Conservation (phyloP, 106 monocot species). For the Apostasia shenzhenica region DNA sequence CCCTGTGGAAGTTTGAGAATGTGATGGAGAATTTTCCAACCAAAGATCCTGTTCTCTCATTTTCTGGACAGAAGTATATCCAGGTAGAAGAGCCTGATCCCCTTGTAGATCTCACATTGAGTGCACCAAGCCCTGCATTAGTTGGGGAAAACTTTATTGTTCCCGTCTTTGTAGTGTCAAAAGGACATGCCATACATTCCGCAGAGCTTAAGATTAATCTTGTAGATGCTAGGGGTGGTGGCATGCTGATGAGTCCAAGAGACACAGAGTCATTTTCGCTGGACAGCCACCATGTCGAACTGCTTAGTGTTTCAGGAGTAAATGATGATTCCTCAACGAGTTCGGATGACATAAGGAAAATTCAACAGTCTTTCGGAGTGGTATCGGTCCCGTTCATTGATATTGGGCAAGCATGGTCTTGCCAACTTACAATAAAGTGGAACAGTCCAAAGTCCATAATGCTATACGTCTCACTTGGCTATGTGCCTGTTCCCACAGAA, state of each 20-base stretch:
- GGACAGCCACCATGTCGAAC: constrained; percentile 73
- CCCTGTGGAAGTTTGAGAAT: constrained; percentile 82
- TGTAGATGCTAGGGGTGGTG: constrained; percentile 87
- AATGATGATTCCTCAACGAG: constrained; percentile 36
- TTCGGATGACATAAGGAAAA: constrained; percentile 54
- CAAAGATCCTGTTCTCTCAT: constrained; percentile 52
- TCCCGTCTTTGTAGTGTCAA: constrained; percentile 56
- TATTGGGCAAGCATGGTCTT: constrained; percentile 66
- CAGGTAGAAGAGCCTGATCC: constrained; percentile 92
- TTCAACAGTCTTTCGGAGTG: constrained; percentile 88
- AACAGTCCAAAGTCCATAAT: constrained; percentile 77
- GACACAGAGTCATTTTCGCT: constrained; percentile 57
- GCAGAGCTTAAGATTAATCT: constrained; percentile 96
- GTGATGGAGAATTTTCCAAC: constrained; percentile 46
- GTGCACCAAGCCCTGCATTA: constrained; percentile 65
- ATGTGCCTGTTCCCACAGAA: constrained; percentile 24
- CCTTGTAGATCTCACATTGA: constrained; percentile 65
- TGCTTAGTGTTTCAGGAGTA: constrained; percentile 58
- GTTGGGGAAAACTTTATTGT: constrained; percentile 75
- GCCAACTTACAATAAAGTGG: constrained; percentile 82
- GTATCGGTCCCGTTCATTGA: constrained; percentile 63
- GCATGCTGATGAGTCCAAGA: constrained; percentile 79
- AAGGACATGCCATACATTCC: constrained; percentile 54
- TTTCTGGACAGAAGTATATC: constrained; percentile 69
- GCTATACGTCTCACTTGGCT: constrained; percentile 92